Evolutionary conservation across 2,329 filamentous ascomycete species (phyloP).

Genomic region (Acrocalymma vagum): DNA sequence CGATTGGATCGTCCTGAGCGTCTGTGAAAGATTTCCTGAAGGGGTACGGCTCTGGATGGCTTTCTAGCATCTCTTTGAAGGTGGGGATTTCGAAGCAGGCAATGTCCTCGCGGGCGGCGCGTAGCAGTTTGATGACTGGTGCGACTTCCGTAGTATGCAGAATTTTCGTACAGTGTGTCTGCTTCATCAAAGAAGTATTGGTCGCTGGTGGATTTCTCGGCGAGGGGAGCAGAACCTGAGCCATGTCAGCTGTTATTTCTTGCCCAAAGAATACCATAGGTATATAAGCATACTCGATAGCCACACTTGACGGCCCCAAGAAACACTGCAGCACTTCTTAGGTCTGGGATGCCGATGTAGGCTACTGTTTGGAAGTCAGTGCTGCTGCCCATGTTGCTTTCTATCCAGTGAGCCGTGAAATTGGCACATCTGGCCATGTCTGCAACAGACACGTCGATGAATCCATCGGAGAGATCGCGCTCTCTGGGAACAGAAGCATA

Average conservation of each 20-base stretch:
- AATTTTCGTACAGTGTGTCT: conserved; percentile 18
- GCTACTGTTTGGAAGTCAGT: conserved; percentile 21
- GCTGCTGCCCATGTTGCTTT: conserved; percentile 1
- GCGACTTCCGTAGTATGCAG: conserved; percentile 14
- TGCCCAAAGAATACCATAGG: too few relatives aligned
- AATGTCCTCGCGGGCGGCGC: background rate
- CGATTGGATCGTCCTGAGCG: conserved; percentile 27
- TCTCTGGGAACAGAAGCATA: conserved; percentile 16
- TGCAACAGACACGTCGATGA: conserved; percentile 13
- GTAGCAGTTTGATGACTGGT: conserved; percentile 5
- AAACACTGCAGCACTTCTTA: conserved; percentile 19
- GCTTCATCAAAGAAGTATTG: conserved; percentile 20
- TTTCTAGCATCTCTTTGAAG: conserved; percentile 12
- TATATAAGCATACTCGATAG: conserved; percentile 23
- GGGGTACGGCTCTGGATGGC: conserved; percentile 2
- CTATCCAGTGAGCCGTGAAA: conserved; percentile 15
- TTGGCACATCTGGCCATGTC: conserved; percentile 20
- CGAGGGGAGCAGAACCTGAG: conserved; percentile 23
- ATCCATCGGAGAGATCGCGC: conserved; percentile 12
- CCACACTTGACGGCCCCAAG: conserved; percentile 23
- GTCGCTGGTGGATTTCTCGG: conserved; percentile 25
- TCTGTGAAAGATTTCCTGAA: conserved; percentile 23
- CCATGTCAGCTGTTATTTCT: background rate
- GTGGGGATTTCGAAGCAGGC: conserved; percentile 2
- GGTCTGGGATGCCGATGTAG: conserved; percentile 26